Evolutionary conservation across 441 rosid genomes (phyloP).

Genomic region (Pelargonium myrrhifolium): DNA sequence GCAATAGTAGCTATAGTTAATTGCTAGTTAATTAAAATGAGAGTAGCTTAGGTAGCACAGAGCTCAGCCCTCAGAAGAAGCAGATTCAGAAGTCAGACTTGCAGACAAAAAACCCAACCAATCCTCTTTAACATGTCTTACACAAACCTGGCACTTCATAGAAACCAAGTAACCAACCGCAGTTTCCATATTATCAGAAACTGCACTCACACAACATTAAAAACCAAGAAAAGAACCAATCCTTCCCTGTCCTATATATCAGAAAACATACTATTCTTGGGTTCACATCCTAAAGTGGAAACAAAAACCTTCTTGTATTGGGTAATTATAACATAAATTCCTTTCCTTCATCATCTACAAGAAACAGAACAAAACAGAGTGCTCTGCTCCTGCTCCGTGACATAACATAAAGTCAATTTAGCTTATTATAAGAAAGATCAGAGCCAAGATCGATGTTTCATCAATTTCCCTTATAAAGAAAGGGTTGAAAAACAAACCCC

Average conservation of each 20-base stretch:
- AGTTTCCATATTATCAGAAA: background rate
- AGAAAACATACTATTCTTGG: background rate
- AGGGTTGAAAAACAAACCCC: background rate
- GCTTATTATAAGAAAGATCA: no score
- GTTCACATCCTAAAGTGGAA: background rate
- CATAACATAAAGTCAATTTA: background rate
- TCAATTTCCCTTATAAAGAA: background rate
- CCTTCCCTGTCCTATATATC: background rate
- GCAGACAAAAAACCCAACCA: background rate
- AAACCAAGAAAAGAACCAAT: background rate
- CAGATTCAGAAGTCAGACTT: no score
- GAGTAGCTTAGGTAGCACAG: background rate
- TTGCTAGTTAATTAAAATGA: background rate
- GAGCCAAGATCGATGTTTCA: background rate
- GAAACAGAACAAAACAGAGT: background rate
- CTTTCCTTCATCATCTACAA: background rate
- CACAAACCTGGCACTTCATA: constrained; percentile 1
- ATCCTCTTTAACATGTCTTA: constrained; percentile 1
- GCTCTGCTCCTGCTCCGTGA: background rate
- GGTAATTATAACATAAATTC: background rate
- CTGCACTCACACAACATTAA: background rate
- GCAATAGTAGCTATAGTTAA: background rate
- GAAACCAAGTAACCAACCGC: background rate
- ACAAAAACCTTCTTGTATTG: background rate
- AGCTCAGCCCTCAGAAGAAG: background rate